A percentile compares a stretch with the other conserved stretches of the same genome.
Evolutionary conservation across 2,329 filamentous ascomycete genomes (phyloP).

Genomic region (Berkeleyomyces basicola): DNA sequence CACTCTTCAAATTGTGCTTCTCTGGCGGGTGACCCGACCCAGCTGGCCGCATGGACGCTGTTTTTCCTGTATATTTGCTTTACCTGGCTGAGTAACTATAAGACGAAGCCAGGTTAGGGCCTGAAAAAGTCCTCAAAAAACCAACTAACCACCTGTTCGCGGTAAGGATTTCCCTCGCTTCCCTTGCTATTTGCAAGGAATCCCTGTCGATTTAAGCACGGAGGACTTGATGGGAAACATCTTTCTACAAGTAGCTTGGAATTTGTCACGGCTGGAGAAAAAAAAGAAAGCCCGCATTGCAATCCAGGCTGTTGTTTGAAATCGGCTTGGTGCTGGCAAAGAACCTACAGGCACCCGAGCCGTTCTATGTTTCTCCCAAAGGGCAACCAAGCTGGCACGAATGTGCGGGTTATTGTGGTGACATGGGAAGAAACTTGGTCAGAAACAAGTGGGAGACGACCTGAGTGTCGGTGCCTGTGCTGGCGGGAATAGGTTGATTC

Average conservation of each 20-base stretch:
- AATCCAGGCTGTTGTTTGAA: not conserved
- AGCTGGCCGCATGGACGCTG: too few relatives aligned
- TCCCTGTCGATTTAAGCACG: not conserved
- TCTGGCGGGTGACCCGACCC: too few relatives aligned
- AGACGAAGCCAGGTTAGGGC: not conserved
- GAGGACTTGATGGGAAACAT: not conserved
- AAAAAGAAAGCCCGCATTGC: slow-evolving; percentile 2
- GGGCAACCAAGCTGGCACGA: not conserved
- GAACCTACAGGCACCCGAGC: not conserved
- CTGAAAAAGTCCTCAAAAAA: not conserved
- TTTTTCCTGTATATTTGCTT: too few relatives aligned
- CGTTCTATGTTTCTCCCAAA: not conserved
- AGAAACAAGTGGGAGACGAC: not conserved
- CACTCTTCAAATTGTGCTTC: too few relatives aligned
- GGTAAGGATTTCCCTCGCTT: not conserved
- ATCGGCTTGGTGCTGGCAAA: not conserved
- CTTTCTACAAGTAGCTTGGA: not conserved
- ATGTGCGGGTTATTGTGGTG: not conserved
- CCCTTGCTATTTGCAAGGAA: not conserved
- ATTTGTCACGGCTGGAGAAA: not conserved
- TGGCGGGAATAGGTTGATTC: not conserved
- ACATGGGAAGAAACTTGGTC: not conserved
- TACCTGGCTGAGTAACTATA: not conserved
- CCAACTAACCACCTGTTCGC: not conserved
- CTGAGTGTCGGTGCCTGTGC: not conserved